Conservation (phyloP, 208 protist genomes). For the Baffinella frigidus region DNA sequence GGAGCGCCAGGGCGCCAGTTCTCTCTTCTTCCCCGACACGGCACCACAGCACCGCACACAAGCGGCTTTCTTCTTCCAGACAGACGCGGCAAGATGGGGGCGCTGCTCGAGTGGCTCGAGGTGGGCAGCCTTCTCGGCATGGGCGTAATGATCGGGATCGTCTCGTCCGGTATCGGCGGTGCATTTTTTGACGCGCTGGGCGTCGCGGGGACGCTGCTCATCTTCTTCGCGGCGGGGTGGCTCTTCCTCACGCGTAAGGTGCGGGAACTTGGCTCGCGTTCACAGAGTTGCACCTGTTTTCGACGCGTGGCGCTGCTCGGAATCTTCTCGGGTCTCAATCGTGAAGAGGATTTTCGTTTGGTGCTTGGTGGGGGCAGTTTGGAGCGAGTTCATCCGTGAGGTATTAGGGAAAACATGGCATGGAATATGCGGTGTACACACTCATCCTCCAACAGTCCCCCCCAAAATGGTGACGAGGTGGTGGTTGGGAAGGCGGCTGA, state of each 20-base stretch:
- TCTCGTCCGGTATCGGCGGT: slow-evolving; percentile 35
- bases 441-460: too few species aligned
- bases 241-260: slow-evolving; percentile 37
- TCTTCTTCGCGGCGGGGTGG: slow-evolving; percentile 54
- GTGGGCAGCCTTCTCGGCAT: slow-evolving; percentile 24
- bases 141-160: background rate
- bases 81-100: background rate
- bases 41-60: background rate
- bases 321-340: too few species aligned
- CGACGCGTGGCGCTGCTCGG: too few species aligned
- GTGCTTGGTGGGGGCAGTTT: too few species aligned
- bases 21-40: too few species aligned
- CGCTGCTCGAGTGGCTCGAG: slow-evolving; percentile 3
- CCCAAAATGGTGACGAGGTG: too few species aligned
- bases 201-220: background rate
- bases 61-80: background rate
- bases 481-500: background rate
- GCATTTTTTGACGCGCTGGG: background rate
- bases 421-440: too few species aligned
- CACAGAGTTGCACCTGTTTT: too few species aligned
- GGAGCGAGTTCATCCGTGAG: too few species aligned
- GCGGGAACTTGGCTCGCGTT: background rate
- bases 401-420: too few species aligned
- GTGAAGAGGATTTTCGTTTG: too few species aligned
- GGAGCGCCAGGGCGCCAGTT: too few species aligned